A percentile compares a stretch with the other conserved stretches of the same genome.
phyloP scores from a whole-genome alignment of 176 grass and related monocot genomes.

The Triticum timopheevii region DNA sequence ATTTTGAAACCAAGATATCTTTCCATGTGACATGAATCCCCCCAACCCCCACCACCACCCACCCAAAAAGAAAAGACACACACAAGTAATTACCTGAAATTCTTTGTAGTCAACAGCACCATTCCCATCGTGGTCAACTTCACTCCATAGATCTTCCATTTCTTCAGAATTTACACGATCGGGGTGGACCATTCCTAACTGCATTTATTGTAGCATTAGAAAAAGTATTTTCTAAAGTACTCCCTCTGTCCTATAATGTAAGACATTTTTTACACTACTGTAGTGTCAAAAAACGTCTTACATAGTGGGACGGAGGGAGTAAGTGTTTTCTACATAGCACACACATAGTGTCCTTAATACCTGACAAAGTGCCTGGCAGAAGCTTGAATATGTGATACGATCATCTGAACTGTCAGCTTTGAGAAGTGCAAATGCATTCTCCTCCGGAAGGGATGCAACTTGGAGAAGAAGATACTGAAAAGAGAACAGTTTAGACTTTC shows the following conservation, averaged over 20 bases:
- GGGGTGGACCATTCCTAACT: slow-evolving; percentile 68
- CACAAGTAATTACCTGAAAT: slow-evolving; percentile 58
- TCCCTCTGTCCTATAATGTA: too few relatives aligned
- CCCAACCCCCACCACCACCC: too few relatives aligned
- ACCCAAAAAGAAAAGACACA: not conserved
- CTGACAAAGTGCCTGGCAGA: slow-evolving; percentile 78
- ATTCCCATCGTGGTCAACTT: slow-evolving; percentile 60
- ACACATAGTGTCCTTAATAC: slow-evolving; percentile 29
- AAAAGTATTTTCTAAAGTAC: not conserved
- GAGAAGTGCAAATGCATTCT: slow-evolving; percentile 90
- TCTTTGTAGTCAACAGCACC: slow-evolving; percentile 68
- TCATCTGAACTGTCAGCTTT: slow-evolving; percentile 65
- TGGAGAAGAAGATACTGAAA: slow-evolving; percentile 65
- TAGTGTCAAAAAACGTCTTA: too few relatives aligned
- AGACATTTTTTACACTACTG: too few relatives aligned
- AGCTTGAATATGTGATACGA: slow-evolving; percentile 77
- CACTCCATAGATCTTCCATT: slow-evolving; percentile 64
- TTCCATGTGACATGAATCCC: slow-evolving; percentile 5
- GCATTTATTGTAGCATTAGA: slow-evolving; percentile 27
- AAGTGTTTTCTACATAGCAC: slow-evolving; percentile 4
- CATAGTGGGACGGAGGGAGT: too few relatives aligned
- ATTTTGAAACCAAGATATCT: slow-evolving; percentile 2
- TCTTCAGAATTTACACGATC: slow-evolving; percentile 69
- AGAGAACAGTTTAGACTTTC: slow-evolving; percentile 12
- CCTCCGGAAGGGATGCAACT: slow-evolving; percentile 57